Base-by-base conservation (phyloP, 139 green algal genomes). In the Chloropicon primus region DNA sequence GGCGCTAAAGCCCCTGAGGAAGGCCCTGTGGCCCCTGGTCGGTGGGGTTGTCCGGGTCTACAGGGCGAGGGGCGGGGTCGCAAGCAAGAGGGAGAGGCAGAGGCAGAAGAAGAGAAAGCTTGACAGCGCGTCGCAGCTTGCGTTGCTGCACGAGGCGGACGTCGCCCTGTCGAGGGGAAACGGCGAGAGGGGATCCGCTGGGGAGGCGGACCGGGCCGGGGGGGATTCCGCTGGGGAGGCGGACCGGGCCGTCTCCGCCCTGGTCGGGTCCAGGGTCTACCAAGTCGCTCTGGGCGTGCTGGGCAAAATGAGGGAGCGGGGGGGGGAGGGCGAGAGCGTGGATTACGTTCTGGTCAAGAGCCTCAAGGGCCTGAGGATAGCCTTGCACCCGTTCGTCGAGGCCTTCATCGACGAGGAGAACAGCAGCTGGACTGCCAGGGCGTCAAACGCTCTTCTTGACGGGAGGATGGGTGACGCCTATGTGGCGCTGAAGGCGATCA, bases 341-440 rank as follows among this genome's bases (percentile, higher is more conserved):
- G 17, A 5, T 17, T 62, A n/a, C 41, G 41, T 27, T 2, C 73
- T 27, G 22, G 73, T 25, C 24, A 76, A 76, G 73, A 24, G 24
- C 17, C 73, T 76, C 73, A 76, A 76, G 73, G 22, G 24, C 5
- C 73, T 76, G 2, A 24, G 73, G 23, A 25, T 28, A 2, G 73
- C 73, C 24, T 25, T 76, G 2, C 73, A 76, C 73, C 27, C 25
- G 23, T 76, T 54, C 28, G 25, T 24, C 23, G 28, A 28, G 41
- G 41, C 41, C 41, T 5, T n/a, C 28, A 28, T 54, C 73, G 73
- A 27, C 24, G 25, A 76, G 78, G 77, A 73, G 72, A 21, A 84
- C 80, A 76, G 23, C 23, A 25, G 1, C n/a, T 17, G 25, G 28
- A 28, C 28, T 21, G n/a, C 21, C 2, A 27, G 73, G 25, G 73